Base-by-base conservation (phyloP, 352 stramenopile species). In the Albugo candida region DNA sequence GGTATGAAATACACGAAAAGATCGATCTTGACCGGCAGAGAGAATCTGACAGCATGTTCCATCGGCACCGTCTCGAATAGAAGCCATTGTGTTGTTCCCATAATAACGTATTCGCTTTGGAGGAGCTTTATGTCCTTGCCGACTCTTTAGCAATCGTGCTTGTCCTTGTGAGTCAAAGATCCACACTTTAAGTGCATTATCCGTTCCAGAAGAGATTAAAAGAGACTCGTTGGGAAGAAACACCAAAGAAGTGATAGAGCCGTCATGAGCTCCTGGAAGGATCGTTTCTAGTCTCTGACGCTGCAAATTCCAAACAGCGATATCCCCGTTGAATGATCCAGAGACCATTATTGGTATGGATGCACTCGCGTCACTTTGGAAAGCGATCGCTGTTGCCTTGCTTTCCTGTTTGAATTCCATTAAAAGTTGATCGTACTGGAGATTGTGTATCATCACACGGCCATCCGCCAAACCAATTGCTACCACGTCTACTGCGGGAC, bases 181-280 rank as follows among this genome's bases (percentile, higher is more conserved):
- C 87, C 85, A 97, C 56, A 94, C 65, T 53, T 93, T 93, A 50
- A 97, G 73, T 19, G 76, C 67, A 59, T 97, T 97, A 64, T 96
- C 87, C 4, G 58, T 61, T 17, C 83, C 80, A 0, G 70, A 70
- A 2, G 75, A 94, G 13, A 96, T 56, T 47, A 96, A 49, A 19
- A 95, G 53, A 1, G 86, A 80, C 52, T 96, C 83, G 47, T 88
- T 81, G 2, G 77, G 66, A 37, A 95, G 57, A 54, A 95, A 95
- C 45, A 75, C 50, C 11, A 91, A 62, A 41, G 67, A 80, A 41
- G 68, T 64, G 18, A 96, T 63, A 0, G 60, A 52, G 14, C 76
- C 79, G 36, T 93, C 71, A 54, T 95, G 83, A 13, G 81, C 82
- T 18, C 43, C 52, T 1, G 65, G 36, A 57, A 94, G 78, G 12